Base-by-base conservation (phyloP, 1,284 basidiomycete species). In the Wallemia mellicola region DNA sequence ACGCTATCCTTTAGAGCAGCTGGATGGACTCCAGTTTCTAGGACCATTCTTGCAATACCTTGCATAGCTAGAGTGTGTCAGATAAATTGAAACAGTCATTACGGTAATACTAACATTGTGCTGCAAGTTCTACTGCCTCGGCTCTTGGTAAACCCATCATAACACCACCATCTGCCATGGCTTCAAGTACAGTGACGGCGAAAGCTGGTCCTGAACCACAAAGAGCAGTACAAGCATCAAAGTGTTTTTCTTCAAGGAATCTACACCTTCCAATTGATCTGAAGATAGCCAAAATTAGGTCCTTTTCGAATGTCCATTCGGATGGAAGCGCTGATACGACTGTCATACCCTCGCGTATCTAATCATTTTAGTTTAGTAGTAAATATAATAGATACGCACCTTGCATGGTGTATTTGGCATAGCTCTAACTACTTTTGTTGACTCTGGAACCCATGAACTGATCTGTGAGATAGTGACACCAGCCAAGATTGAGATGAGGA, bases 371-470 rank as follows among this genome's bases (percentile, higher is more conserved):
- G 19, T 2, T 3, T 7, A 26, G 27, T 30, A 28, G 55, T 17
- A 60, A 54, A 58, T 11, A 5, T n/a, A 57, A 3, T 24, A 11
- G 9, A 54, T 24, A 67, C 76, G 63, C 62, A 88, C 91, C 71
- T 88, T 87, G 74, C 86, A 88, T 7, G 94, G 91, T 1, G 94
- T 98, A 69, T 98, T 99, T 63, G 94, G 92, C 94, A 99, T 99
- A 1, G 89, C 87, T 59, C 94, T 80, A 58, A 96, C 81, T 58
- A 96, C 85, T 64, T 79, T 80, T 33, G 87, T 88, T n/a, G 73
- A 74, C 0, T 79, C 73, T 22, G 75, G 73, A 27, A 92, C 84
- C 82, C 82, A 84, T 9, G 70, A 74, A 59, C 74, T 71, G 54
- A 98, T 74, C 71, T 95, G 89, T 19, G 74, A 65, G 64, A 96